Evolutionary conservation across 768 basidiomycete genomes (phyloP), one percentile per base, ranked within the genome.

Genomic region (Collybia nuda): DNA sequence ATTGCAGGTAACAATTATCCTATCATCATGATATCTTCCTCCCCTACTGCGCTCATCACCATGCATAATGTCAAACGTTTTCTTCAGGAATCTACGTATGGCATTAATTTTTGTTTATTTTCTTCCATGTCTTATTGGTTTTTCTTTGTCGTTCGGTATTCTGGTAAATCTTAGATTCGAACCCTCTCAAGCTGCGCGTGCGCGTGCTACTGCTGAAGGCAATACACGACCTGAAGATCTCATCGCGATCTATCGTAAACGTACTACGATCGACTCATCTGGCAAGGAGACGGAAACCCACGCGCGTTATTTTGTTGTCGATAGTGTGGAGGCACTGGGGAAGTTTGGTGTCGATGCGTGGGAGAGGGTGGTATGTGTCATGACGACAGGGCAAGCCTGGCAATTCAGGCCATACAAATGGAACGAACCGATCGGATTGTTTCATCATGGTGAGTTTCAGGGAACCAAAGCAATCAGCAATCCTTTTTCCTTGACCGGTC

Each of bases 331-430:
- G 59, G 93, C 96, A 1, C 72, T 99, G 19, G 79, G 82, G 28
- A 98, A 98, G 69, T 94, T 99, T 56, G 90, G 89, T 4, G 76
- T 88, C 3, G 95, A 97, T 53, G 89, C 93, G 2, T 98, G 96
- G 95, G 94, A 98, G 49, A 82, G 96, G 32, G 97, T 99, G 4
- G 88, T 97, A 3, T 97, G 95, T 57, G 96, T 99, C 14, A 88
- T 97, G 84, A 98, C 97, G 7, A 99, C 97, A 0, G 97, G 97
- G 1, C 96, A 98, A 59, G 88, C 90, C 26, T 98, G 97, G 97
- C 97, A 99, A 65, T 99, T 99, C 71, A 78, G 86, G 50, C 88
- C 91, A 15, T 98, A 98, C 72, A 95, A 96, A 65, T 99, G 96
- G 96, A 85, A 79, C 44, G 94, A 98, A 61, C 97, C 97, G 1